A percentile compares a stretch with the other conserved stretches of the same genome.
phyloP scores from a whole-genome alignment of 1,284 basidiomycete species.

The Malassezia pachydermatis region DNA sequence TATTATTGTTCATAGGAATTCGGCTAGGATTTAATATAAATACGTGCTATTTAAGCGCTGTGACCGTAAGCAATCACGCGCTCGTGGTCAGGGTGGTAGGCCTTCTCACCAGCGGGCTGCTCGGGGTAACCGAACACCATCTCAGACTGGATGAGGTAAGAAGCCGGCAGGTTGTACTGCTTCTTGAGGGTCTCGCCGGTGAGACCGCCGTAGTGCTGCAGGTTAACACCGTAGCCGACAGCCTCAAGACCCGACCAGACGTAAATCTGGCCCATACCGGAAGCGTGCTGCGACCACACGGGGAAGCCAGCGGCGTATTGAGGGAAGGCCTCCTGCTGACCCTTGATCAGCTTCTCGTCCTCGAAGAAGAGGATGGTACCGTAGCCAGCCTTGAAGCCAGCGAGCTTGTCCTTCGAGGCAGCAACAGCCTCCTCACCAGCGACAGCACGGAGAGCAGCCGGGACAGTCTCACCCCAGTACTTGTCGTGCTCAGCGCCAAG shows the following conservation, averaged over 20 bases:
- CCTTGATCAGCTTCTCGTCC: slow-evolving; percentile 23
- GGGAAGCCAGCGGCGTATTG: slow-evolving; percentile 49
- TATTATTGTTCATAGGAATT: too few species aligned
- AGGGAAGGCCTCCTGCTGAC: slow-evolving; percentile 48
- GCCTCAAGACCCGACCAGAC: slow-evolving; percentile 51
- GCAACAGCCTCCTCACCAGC: slow-evolving; percentile 24
- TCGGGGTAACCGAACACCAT: slow-evolving; percentile 51
- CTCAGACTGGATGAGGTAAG: slow-evolving; percentile 50
- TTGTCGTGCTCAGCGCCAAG: slow-evolving; percentile 49
- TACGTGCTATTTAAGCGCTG: slow-evolving; percentile 9
- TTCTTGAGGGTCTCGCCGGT: slow-evolving; percentile 32
- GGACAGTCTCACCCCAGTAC: slow-evolving; percentile 49
- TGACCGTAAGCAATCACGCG: slow-evolving; percentile 39
- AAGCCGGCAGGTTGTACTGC: slow-evolving; percentile 45
- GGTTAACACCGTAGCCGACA: slow-evolving; percentile 51
- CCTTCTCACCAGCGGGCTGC: slow-evolving; percentile 45
- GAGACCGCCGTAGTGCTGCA: slow-evolving; percentile 48
- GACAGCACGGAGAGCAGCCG: slow-evolving; percentile 32
- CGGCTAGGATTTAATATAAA: too few species aligned
- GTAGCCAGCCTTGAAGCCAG: slow-evolving; percentile 49
- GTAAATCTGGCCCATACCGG: slow-evolving; percentile 49
- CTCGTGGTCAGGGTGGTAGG: slow-evolving; percentile 48
- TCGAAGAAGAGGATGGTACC: slow-evolving; percentile 52
- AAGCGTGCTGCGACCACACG: slow-evolving; percentile 23
- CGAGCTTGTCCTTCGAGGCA: slow-evolving; percentile 31